Conservation (phyloP, 2,329 filamentous ascomycete species). For the Aspergillus nomiae region DNA sequence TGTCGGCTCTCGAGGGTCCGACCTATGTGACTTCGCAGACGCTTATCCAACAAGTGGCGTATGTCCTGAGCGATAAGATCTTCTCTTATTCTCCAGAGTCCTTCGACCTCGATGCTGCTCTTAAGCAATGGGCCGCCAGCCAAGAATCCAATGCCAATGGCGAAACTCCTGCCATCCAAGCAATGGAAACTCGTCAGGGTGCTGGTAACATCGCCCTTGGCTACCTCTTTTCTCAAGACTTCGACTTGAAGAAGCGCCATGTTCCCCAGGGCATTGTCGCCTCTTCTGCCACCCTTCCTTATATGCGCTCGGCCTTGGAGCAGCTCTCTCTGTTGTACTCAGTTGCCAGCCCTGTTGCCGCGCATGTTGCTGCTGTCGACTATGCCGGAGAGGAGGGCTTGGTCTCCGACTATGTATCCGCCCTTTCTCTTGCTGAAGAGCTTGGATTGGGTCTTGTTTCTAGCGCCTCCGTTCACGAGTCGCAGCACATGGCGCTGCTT, state of each 20-base stretch:
- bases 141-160: slow-evolving; percentile 79
- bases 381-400: slow-evolving; percentile 72
- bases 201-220: slow-evolving; percentile 90
- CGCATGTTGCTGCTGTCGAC: slow-evolving; percentile 88
- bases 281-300: slow-evolving; percentile 77
- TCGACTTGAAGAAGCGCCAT: slow-evolving; percentile 85
- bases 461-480: slow-evolving; percentile 84
- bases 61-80: slow-evolving; percentile 92
- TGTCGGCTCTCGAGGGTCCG: slow-evolving; percentile 72
- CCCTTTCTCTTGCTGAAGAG: slow-evolving; percentile 81
- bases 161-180: slow-evolving; percentile 73
- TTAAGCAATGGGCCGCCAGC: slow-evolving; percentile 72
- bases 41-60: slow-evolving; percentile 93
- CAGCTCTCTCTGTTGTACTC: slow-evolving; percentile 90
- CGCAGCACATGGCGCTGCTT: slow-evolving; percentile 93
- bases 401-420: slow-evolving; percentile 82
- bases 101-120: slow-evolving; percentile 84
- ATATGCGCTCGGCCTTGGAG: slow-evolving; percentile 81
- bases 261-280: slow-evolving; percentile 90
- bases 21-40: slow-evolving; percentile 93
- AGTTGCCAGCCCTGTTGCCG: slow-evolving; percentile 88
- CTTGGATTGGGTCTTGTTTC: slow-evolving; percentile 83
- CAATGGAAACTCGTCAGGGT: slow-evolving; percentile 83
- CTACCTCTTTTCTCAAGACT: slow-evolving; percentile 97
- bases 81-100: slow-evolving; percentile 95